phyloP scores from a whole-genome alignment of 768 basidiomycete species.

The Tricholoma sp. region DNA sequence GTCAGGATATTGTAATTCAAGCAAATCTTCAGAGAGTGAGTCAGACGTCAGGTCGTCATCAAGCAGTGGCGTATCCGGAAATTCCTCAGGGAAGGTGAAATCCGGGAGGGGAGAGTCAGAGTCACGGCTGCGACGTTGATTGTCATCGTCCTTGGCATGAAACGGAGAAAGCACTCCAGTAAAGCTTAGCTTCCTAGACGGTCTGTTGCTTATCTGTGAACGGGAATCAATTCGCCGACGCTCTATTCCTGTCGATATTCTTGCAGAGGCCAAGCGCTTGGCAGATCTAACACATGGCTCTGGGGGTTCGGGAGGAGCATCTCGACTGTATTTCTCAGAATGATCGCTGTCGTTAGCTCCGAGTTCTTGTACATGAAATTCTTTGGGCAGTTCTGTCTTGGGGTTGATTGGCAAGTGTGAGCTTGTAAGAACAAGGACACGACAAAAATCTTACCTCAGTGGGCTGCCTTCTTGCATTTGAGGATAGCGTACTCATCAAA shows the following conservation, averaged over 20 bases:
- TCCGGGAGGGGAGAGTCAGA: slow-evolving; percentile 18
- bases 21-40: slow-evolving; percentile 12
- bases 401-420: background rate
- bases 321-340: background rate
- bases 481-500: slow-evolving; percentile 29
- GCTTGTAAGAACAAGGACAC: background rate
- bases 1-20: slow-evolving; percentile 3
- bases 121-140: background rate
- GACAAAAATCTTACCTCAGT: background rate
- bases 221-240: background rate
- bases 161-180: background rate
- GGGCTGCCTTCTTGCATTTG: background rate
- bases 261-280: slow-evolving; percentile 12
- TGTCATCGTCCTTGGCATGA: background rate
- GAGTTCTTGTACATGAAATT: background rate
- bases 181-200: background rate
- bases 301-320: background rate
- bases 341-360: background rate
- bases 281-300: slow-evolving; percentile 6
- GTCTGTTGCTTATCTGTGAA: background rate
- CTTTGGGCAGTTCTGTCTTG: background rate
- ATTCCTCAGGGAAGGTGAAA: slow-evolving; percentile 19
- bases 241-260: slow-evolving; percentile 4
- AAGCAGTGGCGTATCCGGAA: slow-evolving; percentile 10
- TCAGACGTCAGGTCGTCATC: slow-evolving; percentile 14